Conservation (phyloP, 2,329 filamentous ascomycete genomes). For the Colletotrichum liaoningense region DNA sequence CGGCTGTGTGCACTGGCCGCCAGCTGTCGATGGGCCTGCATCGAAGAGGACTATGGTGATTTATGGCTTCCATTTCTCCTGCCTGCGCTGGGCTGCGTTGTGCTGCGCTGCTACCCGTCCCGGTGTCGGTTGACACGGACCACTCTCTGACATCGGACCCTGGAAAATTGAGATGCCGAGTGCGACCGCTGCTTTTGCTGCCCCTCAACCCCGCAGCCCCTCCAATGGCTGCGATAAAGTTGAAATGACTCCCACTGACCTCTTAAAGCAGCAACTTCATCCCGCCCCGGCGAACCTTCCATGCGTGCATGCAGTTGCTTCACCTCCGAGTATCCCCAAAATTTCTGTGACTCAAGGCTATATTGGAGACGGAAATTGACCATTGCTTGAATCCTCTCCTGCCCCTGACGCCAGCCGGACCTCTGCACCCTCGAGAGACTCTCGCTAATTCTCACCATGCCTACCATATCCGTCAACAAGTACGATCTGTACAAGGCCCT, state of each 20-base stretch:
- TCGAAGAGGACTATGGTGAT: not conserved
- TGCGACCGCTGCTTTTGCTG: constrained; percentile 27
- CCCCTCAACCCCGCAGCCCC: constrained; percentile 33
- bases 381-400: constrained; percentile 21
- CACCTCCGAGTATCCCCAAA: constrained; percentile 41
- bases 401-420: constrained; percentile 26
- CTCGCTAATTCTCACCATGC: constrained; percentile 69
- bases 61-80: not conserved
- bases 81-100: not conserved
- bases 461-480: constrained; percentile 97
- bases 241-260: not conserved
- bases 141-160: constrained; percentile 26
- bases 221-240: not conserved
- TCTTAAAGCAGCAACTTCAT: constrained; percentile 32
- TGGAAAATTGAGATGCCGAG: constrained; percentile 36
- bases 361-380: constrained; percentile 30
- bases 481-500: constrained; percentile 94
- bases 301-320: constrained; percentile 23
- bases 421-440: constrained; percentile 17
- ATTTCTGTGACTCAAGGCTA: constrained; percentile 55
- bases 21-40: constrained; percentile 17
- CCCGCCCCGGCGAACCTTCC: constrained; percentile 23
- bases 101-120: not conserved
- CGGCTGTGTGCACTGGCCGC: constrained; percentile 13
- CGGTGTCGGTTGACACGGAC: constrained; percentile 18